phyloP scores from a whole-genome alignment of 2,329 filamentous ascomycete species.

The Knufia fluminis region DNA sequence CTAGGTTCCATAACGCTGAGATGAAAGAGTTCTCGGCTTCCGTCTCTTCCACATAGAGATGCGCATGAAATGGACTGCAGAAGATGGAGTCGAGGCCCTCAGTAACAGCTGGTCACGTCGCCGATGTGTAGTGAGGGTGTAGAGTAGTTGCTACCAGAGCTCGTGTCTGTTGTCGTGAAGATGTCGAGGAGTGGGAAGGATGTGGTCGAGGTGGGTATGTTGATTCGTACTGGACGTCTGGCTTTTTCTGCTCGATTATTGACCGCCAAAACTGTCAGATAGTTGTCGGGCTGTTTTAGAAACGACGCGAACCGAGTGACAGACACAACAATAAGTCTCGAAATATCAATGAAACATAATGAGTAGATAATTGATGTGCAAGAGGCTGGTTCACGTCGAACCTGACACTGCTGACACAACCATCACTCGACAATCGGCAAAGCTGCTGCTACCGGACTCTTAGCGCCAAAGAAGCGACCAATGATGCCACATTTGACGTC shows the following conservation, averaged over 20 bases:
- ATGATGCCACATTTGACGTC: not conserved
- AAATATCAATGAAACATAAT: slow-evolving; percentile 10
- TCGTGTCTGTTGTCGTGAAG: not conserved
- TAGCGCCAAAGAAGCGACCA: not conserved
- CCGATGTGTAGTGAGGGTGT: not conserved
- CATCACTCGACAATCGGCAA: not conserved
- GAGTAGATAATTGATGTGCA: slow-evolving; percentile 6
- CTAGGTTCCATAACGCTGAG: slow-evolving; percentile 14
- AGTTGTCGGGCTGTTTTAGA: not conserved
- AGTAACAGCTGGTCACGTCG: not conserved
- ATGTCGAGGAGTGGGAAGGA: not conserved
- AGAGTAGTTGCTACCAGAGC: not conserved
- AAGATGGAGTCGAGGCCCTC: not conserved
- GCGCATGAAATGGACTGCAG: not conserved
- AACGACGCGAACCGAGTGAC: slow-evolving; percentile 1
- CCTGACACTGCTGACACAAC: too few species aligned
- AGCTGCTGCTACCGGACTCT: not conserved
- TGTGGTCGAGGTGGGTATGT: not conserved
- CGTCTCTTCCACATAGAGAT: slow-evolving; percentile 11
- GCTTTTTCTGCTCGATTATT: not conserved
- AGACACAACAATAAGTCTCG: slow-evolving; percentile 1
- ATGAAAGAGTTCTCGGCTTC: not conserved
- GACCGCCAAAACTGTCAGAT: not conserved
- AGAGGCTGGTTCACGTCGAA: not conserved
- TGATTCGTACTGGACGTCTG: not conserved